These are phyloP conservation scores for Candida patagonica DNA, from an alignment of 805 yeast species.

Conservation along the genomic window DNA sequence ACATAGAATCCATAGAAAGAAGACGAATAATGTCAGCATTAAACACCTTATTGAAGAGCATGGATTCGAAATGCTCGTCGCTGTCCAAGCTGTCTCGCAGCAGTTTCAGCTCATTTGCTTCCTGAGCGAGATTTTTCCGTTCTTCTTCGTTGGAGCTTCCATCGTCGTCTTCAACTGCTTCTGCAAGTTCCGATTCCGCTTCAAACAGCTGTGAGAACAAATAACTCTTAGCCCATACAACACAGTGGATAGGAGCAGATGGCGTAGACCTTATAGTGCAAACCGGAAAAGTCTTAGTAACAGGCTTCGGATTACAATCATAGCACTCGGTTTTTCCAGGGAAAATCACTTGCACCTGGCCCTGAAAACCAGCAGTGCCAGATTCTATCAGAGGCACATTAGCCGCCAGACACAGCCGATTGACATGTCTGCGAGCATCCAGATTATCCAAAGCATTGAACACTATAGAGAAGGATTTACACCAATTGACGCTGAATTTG, in stretches of 20 bases:
- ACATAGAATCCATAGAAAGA: slow-evolving; percentile 57
- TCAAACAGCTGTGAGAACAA: slow-evolving; percentile 70
- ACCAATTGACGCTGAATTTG: slow-evolving; percentile 69
- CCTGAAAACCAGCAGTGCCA: slow-evolving; percentile 92
- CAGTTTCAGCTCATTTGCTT: slow-evolving; percentile 29
- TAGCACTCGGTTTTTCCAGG: slow-evolving; percentile 85
- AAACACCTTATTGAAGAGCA: slow-evolving; percentile 41
- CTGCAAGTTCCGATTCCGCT: slow-evolving; percentile 54
- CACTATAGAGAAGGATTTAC: slow-evolving; percentile 61
- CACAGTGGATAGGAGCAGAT: slow-evolving; percentile 89
- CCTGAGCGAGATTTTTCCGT: slow-evolving; percentile 26
- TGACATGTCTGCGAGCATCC: slow-evolving; percentile 87
- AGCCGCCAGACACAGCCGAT: slow-evolving; percentile 66
- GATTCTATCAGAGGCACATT: slow-evolving; percentile 76
- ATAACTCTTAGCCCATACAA: slow-evolving; percentile 95
- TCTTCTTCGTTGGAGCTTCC: slow-evolving; percentile 37
- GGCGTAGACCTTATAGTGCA: slow-evolving; percentile 97
- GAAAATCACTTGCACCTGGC: slow-evolving; percentile 87
- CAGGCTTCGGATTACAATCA: slow-evolving; percentile 79
- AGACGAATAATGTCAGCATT: slow-evolving; percentile 71
- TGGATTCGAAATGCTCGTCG: slow-evolving; percentile 27
- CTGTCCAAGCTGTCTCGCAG: slow-evolving; percentile 26
- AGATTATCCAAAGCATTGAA: slow-evolving; percentile 92
- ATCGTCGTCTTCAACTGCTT: slow-evolving; percentile 51
- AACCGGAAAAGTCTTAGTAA: slow-evolving; percentile 88